Base-by-base conservation (phyloP, 768 basidiomycete genomes). In the Amanita molliuscula region DNA sequence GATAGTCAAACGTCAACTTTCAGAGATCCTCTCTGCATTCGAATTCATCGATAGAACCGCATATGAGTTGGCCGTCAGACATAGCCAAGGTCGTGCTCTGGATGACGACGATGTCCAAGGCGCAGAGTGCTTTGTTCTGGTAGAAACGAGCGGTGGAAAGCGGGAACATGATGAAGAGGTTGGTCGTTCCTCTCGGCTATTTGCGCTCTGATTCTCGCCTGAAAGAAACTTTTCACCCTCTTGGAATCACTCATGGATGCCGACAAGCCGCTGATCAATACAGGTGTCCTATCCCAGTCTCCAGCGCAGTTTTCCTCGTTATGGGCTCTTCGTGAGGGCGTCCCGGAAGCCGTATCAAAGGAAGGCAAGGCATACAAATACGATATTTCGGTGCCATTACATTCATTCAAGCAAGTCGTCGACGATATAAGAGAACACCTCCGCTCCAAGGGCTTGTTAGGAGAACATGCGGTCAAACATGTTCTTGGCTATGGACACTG, bases 321-420 rank as follows among this genome's bases (percentile, higher is more conserved):
- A 1, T 98, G 96, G 96, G 80, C 82, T 0, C 71, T 97, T 16
- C 84, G 95, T 23, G 96, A 99, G 67, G 83, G 88, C 13, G 75
- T 98, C 21, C 81, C 96, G 1, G 96, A 99, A 64, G 88, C 92
- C 4, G 78, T 88, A 3, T 87, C 88, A 34, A 97, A 97, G 62
- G 83, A 90, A 62, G 96, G 96, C 37, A 92, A 91, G 57, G 82
- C 84, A 5, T 98, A 97, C 73, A 99, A 99, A 69, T 99, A 98
- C 61, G 93, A 96, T 59, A 78, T 99, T 40, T 92, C 89, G 9
- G 79, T 98, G 11, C 94, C 94, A 5, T 72, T 93, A 3, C 75
- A 79, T 16, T 77, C 80, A 54, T 97, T 98, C 76, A 84, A 97
- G 67, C 75, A 76, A 6, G 81, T 95, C 11, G 88, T 98, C 28